phyloP scores from a whole-genome alignment of 495 filamentous ascomycete genomes.

The Pyrenopolyporus hunteri region DNA sequence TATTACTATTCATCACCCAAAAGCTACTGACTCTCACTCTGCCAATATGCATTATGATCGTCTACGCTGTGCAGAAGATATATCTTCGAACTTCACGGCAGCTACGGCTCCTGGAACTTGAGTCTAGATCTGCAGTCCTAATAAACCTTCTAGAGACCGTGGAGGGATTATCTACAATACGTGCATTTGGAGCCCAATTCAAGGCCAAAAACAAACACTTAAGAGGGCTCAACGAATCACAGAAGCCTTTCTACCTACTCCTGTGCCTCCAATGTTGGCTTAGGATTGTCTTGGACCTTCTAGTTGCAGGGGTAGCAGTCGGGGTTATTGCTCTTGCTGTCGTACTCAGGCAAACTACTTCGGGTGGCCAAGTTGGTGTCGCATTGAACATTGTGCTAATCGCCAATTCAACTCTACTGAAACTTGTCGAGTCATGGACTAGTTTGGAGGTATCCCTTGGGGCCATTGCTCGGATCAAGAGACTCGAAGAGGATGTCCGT shows the following conservation, averaged over 20 bases:
- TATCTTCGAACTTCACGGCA: constrained; percentile 66
- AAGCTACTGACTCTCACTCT: constrained; percentile 39
- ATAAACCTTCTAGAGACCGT: constrained; percentile 58
- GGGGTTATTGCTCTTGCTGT: constrained; percentile 50
- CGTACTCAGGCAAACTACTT: constrained; percentile 39
- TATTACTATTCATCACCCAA: constrained; percentile 41
- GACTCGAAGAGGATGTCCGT: constrained; percentile 56
- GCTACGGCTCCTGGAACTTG: constrained; percentile 63
- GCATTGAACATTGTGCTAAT: constrained; percentile 47
- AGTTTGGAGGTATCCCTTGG: constrained; percentile 51
- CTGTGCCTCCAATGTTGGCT: constrained; percentile 63
- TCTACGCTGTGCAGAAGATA: constrained; percentile 58
- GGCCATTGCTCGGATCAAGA: constrained; percentile 60
- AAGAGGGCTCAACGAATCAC: constrained; percentile 58
- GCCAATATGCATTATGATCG: constrained; percentile 41
- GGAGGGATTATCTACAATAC: constrained; percentile 55
- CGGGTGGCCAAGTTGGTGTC: constrained; percentile 47
- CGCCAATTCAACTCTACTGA: constrained; percentile 43
- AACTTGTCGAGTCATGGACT: constrained; percentile 48
- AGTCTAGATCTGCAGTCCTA: constrained; percentile 51
- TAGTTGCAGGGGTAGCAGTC: constrained; percentile 51
- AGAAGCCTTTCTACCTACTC: constrained; percentile 58
- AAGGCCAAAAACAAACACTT: constrained; percentile 55
- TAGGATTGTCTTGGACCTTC: constrained; percentile 52
- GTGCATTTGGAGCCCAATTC: constrained; percentile 55